These are phyloP conservation scores for Colletotrichum tropicicola DNA, from an alignment of 2,329 filamentous ascomycete species.

Conservation along the genomic window DNA sequence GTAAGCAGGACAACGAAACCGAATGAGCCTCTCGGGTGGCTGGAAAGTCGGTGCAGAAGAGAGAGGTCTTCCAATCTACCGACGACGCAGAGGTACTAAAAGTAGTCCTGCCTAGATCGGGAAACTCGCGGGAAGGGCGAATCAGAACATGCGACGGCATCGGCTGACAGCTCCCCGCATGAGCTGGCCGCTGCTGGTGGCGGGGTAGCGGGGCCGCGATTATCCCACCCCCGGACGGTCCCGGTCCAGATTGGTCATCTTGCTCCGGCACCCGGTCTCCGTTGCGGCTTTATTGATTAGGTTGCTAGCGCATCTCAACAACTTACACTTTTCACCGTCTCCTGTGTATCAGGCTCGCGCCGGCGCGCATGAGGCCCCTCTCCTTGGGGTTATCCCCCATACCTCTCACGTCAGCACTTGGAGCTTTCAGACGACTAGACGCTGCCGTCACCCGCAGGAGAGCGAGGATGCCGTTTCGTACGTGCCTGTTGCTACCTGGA, in stretches of 20 bases:
- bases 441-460: not conserved
- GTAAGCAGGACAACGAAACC: not conserved
- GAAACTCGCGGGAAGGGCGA: conserved; percentile 18
- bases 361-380: too few species aligned
- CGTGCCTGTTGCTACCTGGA: too few species aligned
- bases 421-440: too few species aligned
- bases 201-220: conserved; percentile 4
- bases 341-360: too few species aligned
- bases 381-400: too few species aligned
- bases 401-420: conserved; percentile 25
- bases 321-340: too few species aligned
- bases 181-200: not conserved
- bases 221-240: not conserved
- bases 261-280: not conserved
- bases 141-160: conserved; percentile 4
- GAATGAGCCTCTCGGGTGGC: not conserved
- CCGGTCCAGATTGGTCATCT: not conserved
- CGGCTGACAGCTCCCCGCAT: conserved; percentile 9
- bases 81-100: not conserved
- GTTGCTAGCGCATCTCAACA: too few species aligned
- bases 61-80: not conserved
- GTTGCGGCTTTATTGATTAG: not conserved
- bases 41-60: not conserved
- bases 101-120: conserved; percentile 9
- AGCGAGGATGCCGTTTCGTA: too few species aligned